Base-by-base conservation (phyloP, 176 grass and related monocot genomes). In the Chrysopogon serrulatus region DNA sequence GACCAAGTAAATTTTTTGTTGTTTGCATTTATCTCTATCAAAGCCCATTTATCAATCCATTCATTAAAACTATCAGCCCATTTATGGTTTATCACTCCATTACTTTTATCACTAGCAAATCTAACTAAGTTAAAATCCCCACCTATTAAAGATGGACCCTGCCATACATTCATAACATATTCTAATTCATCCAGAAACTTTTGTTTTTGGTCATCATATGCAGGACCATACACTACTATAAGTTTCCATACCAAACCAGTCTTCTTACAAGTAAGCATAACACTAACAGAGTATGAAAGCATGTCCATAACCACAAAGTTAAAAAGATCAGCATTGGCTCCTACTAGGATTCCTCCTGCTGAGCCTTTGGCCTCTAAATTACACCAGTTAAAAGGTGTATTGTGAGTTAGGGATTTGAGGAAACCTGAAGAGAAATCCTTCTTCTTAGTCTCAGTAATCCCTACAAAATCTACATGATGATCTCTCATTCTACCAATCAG, bases 141-240 rank as follows among this genome's bases (percentile, higher is more conserved):
- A n/a, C n/a, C n/a, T n/a, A 1, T 1, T 1, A 33, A 0, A 0
- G 0, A 9, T 8, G 16, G 63, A 1, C 32, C 63, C 0, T 8
- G 2, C 62, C 62, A 65, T 0, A 1, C 1, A 0, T 0, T 6
- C 2, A 21, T 10, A 0, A 65, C 5, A 0, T 0, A 0, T 3
- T 65, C 27, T 0, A 65, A 9, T 2, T 65, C 62, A 8, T 34
- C 15, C 9, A 65, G 1, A 2, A 65, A 65, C 0, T 15, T 8
- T 3, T 30, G 40, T 1, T 32, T 33, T 0, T 8, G 3, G 0
- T 73, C 71, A 1, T 73, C 71, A 21, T 74, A 74, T 1, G 43
- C 0, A 1, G 16, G 9, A 2, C 45, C 16, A 51, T 49, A 74
- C 13, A 51, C 7, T 0, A 66, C 32, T 1, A 65, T 3, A 0